Base-by-base conservation (phyloP, 768 basidiomycete genomes). In the Auricularia sp. region DNA sequence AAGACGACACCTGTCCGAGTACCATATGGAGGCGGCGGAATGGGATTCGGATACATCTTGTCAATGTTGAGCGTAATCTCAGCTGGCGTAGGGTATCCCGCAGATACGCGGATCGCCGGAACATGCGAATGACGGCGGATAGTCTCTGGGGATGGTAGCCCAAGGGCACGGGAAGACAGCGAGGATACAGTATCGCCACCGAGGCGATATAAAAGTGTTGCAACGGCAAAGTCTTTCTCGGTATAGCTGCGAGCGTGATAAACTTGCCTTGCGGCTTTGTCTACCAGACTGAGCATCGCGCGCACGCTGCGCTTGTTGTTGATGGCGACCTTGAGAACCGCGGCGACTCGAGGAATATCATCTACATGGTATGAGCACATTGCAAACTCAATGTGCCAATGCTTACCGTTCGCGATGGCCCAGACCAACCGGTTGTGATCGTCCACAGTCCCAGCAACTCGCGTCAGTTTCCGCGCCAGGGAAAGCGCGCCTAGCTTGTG, bases 341-440 rank as follows among this genome's bases (percentile, higher is more conserved):
- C 56, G 36, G 67, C 63, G 2, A 72, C 66, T 7, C 71, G 66
- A 35, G 66, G 59, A 3, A 71, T 67, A 16, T 68, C 62, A 21
- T 70, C 71, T 29, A 39, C 37, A 7, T 24, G 24, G 7, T 7
- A 13, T 39, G 7, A 24, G 24, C 24, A 24, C 24, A 24, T 24
- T 24, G 24, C 24, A 24, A 24, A 24, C 24, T 24, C 24, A 24
- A 24, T 24, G 24, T 24, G 24, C 24, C 24, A 24, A 24, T 24
- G 24, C 24, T 24, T 39, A 39, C 37, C 37, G 13, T 39, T 70
- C 34, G 59, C 71, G 1, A 73, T 63, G 11, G 69, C 71, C 65
- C 71, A 65, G 3, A 72, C 63, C 33, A 67, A 67, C 51, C 66
- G 45, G 63, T 73, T 73, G 63, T 71, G 64, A 21, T 67, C 65